Base-by-base conservation (phyloP, 176 grass and related monocot genomes). In the Musa beccarii region DNA sequence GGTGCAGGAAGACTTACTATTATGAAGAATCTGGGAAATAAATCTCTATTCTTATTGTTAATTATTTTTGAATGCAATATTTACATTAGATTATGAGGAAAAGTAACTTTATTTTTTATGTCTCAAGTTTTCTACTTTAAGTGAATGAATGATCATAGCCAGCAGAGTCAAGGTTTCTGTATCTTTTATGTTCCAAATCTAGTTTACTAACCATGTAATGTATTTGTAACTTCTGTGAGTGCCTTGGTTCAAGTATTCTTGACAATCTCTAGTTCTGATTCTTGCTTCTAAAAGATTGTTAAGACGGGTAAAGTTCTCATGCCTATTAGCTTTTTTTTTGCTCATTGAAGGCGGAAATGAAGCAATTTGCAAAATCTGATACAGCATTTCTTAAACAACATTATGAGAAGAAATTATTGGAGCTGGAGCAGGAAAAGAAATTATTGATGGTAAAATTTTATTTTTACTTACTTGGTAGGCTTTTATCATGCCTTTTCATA, bases 371-470 rank as follows among this genome's bases (percentile, higher is more conserved):
- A 11, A 91, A 77, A 76, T 76, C 79, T 25, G 95, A 91, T 66
- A 89, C 95, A 69, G 84, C 84, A 54, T 57, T 89, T 90, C 80
- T 94, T 56, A 93, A 89, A 72, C 95, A 98, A 76, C 90, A 89
- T 73, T 94, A 98, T 66, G 95, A 98, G 82, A 91, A 87, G 73
- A 98, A 91, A 80, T 81, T 93, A 54, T 75, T 82, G 28, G 94
- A 98, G 25, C 63, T 93, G 78, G 90, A 98, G 80, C 88, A 98
- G 76, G 94, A 98, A 71, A 98, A 98, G 75, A 98, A 74, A 77
- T 22, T 75, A 66, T 80, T 93, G 80, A 86, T 89, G 88, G 94
- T 98, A 76, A 75, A 56, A 68, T 20, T 14, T 10, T 70, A 53
- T 74, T 51, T 70, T 20, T 61, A 75, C 78, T 66, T 43, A 19